phyloP scores from a whole-genome alignment of 2,329 filamentous ascomycete species.

The Venturia effusa region DNA sequence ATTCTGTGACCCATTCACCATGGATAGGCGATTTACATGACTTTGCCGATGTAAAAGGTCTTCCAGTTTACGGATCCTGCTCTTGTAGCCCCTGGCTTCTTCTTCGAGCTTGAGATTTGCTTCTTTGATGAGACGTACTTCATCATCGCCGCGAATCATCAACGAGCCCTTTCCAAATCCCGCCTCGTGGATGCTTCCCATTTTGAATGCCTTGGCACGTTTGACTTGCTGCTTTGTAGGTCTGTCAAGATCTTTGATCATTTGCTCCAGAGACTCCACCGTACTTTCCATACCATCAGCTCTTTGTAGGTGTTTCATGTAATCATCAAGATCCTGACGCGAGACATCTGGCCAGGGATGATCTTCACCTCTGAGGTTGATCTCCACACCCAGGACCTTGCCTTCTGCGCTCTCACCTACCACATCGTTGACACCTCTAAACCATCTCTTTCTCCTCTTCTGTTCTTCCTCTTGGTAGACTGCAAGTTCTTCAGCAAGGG shows the following conservation, averaged over 20 bases:
- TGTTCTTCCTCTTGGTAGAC: slow-evolving; percentile 87
- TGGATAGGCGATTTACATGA: slow-evolving; percentile 38
- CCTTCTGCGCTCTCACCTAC: slow-evolving; percentile 49
- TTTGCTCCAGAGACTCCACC: slow-evolving; percentile 61
- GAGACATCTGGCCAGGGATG: slow-evolving; percentile 68
- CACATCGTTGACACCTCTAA: slow-evolving; percentile 69
- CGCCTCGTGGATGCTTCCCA: slow-evolving; percentile 89
- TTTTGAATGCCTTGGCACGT: slow-evolving; percentile 87
- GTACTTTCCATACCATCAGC: slow-evolving; percentile 56
- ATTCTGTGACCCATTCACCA: slow-evolving; percentile 8
- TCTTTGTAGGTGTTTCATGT: slow-evolving; percentile 54
- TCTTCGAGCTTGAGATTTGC: slow-evolving; percentile 47
- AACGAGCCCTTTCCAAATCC: slow-evolving; percentile 77
- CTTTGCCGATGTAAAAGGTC: slow-evolving; percentile 81
- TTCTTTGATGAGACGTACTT: slow-evolving; percentile 46
- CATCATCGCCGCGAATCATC: slow-evolving; percentile 76
- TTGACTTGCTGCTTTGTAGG: slow-evolving; percentile 81
- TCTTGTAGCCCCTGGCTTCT: slow-evolving; percentile 77
- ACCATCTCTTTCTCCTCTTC: slow-evolving; percentile 80
- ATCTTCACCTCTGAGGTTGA: slow-evolving; percentile 73
- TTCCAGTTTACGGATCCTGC: slow-evolving; percentile 80
- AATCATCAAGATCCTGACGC: slow-evolving; percentile 65
- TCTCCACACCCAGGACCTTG: slow-evolving; percentile 66
- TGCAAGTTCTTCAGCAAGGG: slow-evolving; percentile 85
- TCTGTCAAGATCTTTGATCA: slow-evolving; percentile 66